A percentile compares a stretch with the other conserved stretches of the same genome.
Evolutionary conservation across 208 protist genomes (phyloP).

Genomic region (Trypanosoma scelopori): DNA sequence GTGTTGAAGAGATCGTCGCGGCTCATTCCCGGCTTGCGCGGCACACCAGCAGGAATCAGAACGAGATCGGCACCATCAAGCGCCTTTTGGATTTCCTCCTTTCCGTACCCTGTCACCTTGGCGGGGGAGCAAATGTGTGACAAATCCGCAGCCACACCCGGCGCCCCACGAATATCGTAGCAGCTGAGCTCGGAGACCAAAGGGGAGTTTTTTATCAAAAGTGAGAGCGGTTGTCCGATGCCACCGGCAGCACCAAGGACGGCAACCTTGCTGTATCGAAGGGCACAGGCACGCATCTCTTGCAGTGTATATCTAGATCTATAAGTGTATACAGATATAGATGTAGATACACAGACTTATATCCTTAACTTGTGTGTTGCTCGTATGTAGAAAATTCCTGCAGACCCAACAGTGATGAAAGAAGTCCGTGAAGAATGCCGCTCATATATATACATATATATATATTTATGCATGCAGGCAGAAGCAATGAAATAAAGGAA

Average conservation of each 20-base stretch:
- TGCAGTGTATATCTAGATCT: background rate
- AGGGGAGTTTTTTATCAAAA: constrained; percentile 90
- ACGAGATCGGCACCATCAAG: constrained; percentile 85
- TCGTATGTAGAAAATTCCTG: constrained; percentile 4
- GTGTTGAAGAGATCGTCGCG: constrained; percentile 96
- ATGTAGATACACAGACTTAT: no score
- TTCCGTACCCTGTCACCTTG: constrained; percentile 68
- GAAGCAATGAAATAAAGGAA: no score
- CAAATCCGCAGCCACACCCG: constrained; percentile 88
- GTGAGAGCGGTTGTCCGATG: constrained; percentile 95
- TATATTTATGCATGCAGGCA: no score
- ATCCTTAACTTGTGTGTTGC: background rate
- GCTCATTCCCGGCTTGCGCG: constrained; percentile 96
- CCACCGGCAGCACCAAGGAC: constrained; percentile 95
- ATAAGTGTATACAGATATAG: background rate
- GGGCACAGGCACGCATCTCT: constrained; percentile 18
- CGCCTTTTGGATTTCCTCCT: constrained; percentile 66
- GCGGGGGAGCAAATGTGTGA: constrained; percentile 85
- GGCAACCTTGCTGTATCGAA: constrained; percentile 52
- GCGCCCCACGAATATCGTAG: constrained; percentile 89
- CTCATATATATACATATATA: no score
- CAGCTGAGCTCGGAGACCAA: constrained; percentile 79
- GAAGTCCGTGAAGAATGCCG: no score
- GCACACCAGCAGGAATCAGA: constrained; percentile 94
- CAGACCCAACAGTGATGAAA: background rate